Evolutionary conservation across 192 early-diverging fungal species (phyloP), one percentile per base, ranked within the genome.

Genomic region (Backusella luteola): DNA sequence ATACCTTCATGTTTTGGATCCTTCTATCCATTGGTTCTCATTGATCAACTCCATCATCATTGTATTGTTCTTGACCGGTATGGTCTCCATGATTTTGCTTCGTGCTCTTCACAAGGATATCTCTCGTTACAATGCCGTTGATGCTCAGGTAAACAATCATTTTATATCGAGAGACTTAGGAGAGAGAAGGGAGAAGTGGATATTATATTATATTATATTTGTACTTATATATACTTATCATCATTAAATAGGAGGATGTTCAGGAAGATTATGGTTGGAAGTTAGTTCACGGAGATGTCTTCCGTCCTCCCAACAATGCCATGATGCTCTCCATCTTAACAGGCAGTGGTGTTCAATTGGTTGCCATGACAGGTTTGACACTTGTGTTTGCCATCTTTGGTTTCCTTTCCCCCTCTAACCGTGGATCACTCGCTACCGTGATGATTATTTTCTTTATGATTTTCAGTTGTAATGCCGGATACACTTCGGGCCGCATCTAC

Each of bases 261-360:
- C 92, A 93, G 74, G 97, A 98, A 73, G 97, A 99, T 73, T 97
- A 94, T 90, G 97, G 97, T 3, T 99, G 97, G 97, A 99, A 98
- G 84, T 90, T 95, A 36, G 94, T 99, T 6, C 97, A 99, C 70
- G 96, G 95, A 36, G 97, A 99, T 82, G 94, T 99, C n/a, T 99
- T 99, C 85, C 91, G 97, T n/a, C 80, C 95, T 29, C 95, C 97
- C 3, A 79, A 87, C 34, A 89, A 91, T 36, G 85, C 91, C 66
- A 90, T 92, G 74, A 83, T 93, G 67, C 84, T 99, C 32, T 84
- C 94, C 0, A 93, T 96, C 12, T 86, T 95, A 38, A 78, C 95
- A 26, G 97, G 96, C 34, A 96, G 91, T 75, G 97, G 97, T 72
- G 81, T 91, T 44, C 93, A 94, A 77, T 87, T 94, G 77, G 86